Conservation (phyloP, 1,284 basidiomycete species). For the Ustilago trichophora region DNA sequence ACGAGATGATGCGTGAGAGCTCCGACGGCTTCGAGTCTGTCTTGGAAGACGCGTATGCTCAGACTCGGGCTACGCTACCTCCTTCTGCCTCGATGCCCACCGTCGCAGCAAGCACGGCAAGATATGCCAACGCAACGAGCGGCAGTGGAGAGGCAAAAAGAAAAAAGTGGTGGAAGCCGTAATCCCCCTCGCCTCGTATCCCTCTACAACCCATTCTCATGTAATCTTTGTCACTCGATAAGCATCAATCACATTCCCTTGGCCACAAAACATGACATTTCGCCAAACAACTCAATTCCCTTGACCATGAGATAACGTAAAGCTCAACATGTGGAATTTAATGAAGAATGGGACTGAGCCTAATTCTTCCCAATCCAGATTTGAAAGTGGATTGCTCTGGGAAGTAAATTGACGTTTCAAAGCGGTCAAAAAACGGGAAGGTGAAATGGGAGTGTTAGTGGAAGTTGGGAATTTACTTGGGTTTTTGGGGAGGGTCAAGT, state of each 20-base stretch:
- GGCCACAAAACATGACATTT: too few relatives aligned
- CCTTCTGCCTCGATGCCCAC: conserved; percentile 22
- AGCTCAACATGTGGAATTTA: too few relatives aligned
- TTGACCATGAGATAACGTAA: too few relatives aligned
- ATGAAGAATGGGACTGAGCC: conserved; percentile 34
- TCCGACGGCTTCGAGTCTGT: conserved; percentile 20
- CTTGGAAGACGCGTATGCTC: conserved; percentile 28
- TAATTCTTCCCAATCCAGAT: conserved; percentile 23
- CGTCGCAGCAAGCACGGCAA: not conserved
- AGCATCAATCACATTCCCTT: too few relatives aligned
- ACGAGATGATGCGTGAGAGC: conserved; percentile 16
- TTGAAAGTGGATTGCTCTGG: conserved; percentile 30
- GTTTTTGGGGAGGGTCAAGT: too few relatives aligned
- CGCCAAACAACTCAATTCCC: too few relatives aligned
- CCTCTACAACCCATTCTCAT: too few relatives aligned
- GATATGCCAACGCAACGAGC: not conserved
- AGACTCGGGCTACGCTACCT: conserved; percentile 22
- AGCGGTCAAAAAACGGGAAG: not conserved
- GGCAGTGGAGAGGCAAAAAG: conserved; percentile 9
- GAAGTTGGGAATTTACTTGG: too few relatives aligned
- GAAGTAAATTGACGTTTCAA: not conserved
- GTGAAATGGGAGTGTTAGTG: too few relatives aligned
- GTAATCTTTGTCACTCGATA: too few relatives aligned
- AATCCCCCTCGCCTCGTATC: too few relatives aligned
- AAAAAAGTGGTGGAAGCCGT: conserved; percentile 38